Percentiles rank a stretch among this genome's conserved stretches.
Evolutionary conservation across 441 rosid genomes (phyloP).

Genomic region (Pelargonium myrrhifolium): DNA sequence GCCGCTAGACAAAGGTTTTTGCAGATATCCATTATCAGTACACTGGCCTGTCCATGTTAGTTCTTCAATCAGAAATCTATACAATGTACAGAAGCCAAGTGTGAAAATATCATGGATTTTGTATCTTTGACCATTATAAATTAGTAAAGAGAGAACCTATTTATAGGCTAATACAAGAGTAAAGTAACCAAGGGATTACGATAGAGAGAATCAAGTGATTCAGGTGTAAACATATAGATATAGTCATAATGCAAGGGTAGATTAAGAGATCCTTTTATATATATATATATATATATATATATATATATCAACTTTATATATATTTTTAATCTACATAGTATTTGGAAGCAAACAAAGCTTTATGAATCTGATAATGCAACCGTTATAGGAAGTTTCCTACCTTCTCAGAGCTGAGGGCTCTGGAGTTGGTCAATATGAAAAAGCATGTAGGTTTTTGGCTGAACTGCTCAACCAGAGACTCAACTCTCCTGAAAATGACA

Average conservation of each 20-base stretch:
- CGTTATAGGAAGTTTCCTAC: constrained; percentile 25
- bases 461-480: constrained; percentile 67
- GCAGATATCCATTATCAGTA: constrained; percentile 66
- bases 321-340: not conserved
- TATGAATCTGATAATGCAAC: constrained; percentile 10
- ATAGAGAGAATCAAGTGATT: too few species aligned
- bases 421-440: constrained; percentile 90
- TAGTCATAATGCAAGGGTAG: too few species aligned
- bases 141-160: too few species aligned
- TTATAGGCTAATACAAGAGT: too few species aligned
- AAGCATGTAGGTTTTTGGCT: constrained; percentile 68
- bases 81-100: constrained; percentile 12
- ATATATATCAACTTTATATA: too few species aligned
- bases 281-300: too few species aligned
- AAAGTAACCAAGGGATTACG: too few species aligned
- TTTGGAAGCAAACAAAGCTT: constrained; percentile 15
- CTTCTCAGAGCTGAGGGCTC: constrained; percentile 85
- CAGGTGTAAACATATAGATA: too few species aligned
- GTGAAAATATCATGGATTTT: too few species aligned
- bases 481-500: constrained; percentile 51
- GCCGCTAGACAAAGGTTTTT: constrained; percentile 59
- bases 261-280: too few species aligned
- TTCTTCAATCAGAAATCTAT: constrained; percentile 14
- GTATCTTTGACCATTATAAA: too few species aligned
- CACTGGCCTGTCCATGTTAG: constrained; percentile 56